Evolutionary conservation across 2,329 filamentous ascomycete species (phyloP), one percentile per base, ranked within the genome.

Genomic region (Nemania serpens): DNA sequence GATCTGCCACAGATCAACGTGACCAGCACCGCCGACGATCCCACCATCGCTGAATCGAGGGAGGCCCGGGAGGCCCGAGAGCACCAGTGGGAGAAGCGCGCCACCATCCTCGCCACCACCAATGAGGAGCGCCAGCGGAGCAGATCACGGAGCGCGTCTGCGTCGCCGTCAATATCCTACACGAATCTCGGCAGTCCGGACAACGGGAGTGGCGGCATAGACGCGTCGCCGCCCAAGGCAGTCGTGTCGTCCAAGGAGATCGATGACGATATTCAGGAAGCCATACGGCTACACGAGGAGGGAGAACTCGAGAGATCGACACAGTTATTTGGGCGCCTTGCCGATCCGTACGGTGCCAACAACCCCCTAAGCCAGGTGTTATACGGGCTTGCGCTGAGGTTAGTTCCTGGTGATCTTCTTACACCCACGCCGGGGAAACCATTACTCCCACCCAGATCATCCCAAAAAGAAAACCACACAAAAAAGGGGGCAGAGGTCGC

Each of bases 311-410:
- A 87, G 70, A 78, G 82, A 70, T 95, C 93, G 55, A 97, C 95
- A n/a, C 80, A 81, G 54, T 86, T 98, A 77, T 99, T 99, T 77
- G 90, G 87, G 29, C 81, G 83, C 62, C 81, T 99, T 68, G 95
- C 95, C 55, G 89, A 97, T 74, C 91, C 91, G 0, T 82, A 87
- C 55, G 93, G 91, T 22, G 86, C 89, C 51, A 97, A 97, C 74
- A 97, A 98, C 77, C 91, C 95, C 42, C 82, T 99, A 66, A 95
- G 92, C 71, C 94, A 99, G 78, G 95, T 99, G 37, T 84, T 99
- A 55, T 99, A 97, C 74, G 95, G 95, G 3, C 89, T 99, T 59
- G 93, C 94, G 54, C 78, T 97, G 67, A 85, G 92, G 89, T 93
- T 76, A 77, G 85, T 81, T 53, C 18, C 29, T 15, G 10, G 36